Conservation (phyloP, 2,329 filamentous ascomycete species). For the Trichoderma endophyticum region DNA sequence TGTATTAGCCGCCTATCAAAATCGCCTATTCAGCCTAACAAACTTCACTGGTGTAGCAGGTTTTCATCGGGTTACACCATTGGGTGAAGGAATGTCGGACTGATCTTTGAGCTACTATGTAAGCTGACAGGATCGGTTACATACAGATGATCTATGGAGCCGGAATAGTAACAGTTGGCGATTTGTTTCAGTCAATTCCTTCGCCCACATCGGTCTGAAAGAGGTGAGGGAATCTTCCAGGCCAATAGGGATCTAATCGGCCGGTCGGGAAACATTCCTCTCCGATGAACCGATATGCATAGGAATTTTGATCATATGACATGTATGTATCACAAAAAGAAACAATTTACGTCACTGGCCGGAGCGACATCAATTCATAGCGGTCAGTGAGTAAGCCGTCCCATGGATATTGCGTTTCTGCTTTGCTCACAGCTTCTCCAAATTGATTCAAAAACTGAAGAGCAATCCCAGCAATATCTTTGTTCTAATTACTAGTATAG, state of each 20-base stretch:
- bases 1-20: neutral
- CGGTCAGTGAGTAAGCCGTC: neutral
- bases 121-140: neutral
- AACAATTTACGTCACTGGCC: neutral
- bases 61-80: neutral
- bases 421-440: neutral
- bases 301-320: neutral
- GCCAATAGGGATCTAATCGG: neutral
- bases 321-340: neutral
- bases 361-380: neutral
- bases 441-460: neutral
- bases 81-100: neutral
- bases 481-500: neutral
- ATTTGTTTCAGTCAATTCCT: neutral
- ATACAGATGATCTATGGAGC: neutral
- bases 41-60: neutral
- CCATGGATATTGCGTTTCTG: neutral
- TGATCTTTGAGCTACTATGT: neutral
- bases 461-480: neutral
- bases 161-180: neutral
- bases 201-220: neutral
- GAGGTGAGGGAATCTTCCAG: neutral
- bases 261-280: neutral
- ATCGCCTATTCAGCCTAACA: neutral
- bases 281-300: neutral